Evolutionary conservation across 2,329 filamentous ascomycete species (phyloP), one percentile per base, ranked within the genome.

Genomic region (Salinomyces thailandicus): DNA sequence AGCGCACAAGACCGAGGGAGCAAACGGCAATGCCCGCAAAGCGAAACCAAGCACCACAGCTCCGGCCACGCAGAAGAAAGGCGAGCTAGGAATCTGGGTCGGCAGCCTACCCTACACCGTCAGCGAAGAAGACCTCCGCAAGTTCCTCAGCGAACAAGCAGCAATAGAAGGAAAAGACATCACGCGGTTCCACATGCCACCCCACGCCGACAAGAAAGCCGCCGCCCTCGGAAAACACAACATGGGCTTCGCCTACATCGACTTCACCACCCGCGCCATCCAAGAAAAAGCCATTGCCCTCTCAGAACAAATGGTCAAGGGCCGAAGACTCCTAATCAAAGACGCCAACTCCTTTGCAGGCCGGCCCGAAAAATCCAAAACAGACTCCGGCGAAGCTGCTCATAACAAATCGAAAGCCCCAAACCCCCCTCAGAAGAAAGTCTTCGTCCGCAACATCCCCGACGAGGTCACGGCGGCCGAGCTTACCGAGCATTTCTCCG

Each of bases 211-310:
- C n/a, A 37, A 36, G 17, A 20, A 17, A 5, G 53, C 53, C 22
- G 50, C 53, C 15, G 53, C 14, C 15, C 35, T 19, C n/a, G 35
- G 35, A 45, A 35, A 35, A 45, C 68, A 79, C 51, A 98, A 96
- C 67, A 89, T 82, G 62, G 93, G 91, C 12, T 98, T 95, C 57
- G 91, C 91, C 37, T 98, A 98, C 56, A 78, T 98, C 46, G 93
- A 98, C 59, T 94, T 98, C 56, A 67, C 76, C 31, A 80, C 73
- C 16, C 54, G 68, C 14, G 72, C 79, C 27, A 73, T 78, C 29
- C 73, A 86, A 53, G 67, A 85, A 20, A 75, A 79, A n/a, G 87
- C 86, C 31, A 72, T 95, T 45, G 80, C 77, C 2, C 68, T 95
- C 27, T 93, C 83, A n/a, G 91, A 98, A 62, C 82, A 79, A 28